These are phyloP conservation scores for Coemansia furcata DNA, from an alignment of 192 early-diverging fungal genomes.

Conservation along the genomic window DNA sequence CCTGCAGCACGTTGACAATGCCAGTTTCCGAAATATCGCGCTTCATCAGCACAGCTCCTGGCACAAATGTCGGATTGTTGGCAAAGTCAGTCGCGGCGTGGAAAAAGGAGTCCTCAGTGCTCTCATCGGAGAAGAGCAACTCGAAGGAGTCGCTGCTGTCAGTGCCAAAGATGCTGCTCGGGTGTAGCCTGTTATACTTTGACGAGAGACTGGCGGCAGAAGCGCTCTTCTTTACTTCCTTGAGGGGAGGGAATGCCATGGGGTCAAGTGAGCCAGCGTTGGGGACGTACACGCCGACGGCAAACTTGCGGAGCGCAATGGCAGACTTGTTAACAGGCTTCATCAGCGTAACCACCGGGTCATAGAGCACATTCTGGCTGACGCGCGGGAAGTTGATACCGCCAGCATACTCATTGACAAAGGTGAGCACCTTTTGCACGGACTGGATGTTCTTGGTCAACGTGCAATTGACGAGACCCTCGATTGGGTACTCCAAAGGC, in stretches of 20 bases:
- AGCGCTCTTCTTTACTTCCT: not conserved
- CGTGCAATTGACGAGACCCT: constrained; percentile 53
- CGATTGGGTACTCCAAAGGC: constrained; percentile 27
- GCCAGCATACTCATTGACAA: constrained; percentile 31
- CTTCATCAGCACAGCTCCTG: not conserved
- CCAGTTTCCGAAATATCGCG: not conserved
- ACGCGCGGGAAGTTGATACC: constrained; percentile 36
- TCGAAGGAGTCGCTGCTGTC: not conserved
- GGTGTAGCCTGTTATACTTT: not conserved
- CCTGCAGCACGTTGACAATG: not conserved
- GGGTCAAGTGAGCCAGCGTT: constrained; percentile 29
- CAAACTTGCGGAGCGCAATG: constrained; percentile 10
- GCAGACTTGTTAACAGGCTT: constrained; percentile 38
- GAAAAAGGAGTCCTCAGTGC: not conserved
- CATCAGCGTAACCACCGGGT: constrained; percentile 11
- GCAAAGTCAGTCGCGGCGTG: not conserved
- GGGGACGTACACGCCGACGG: constrained; percentile 42
- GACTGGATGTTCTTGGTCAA: constrained; percentile 44
- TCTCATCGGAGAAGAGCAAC: not conserved
- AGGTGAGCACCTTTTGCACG: constrained; percentile 36
- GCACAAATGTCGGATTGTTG: not conserved
- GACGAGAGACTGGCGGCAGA: not conserved
- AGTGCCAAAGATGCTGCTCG: not conserved
- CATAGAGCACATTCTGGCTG: constrained; percentile 19
- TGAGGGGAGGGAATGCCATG: constrained; percentile 16